phyloP scores from a whole-genome alignment of 768 basidiomycete genomes.

The Russula vinacea region DNA sequence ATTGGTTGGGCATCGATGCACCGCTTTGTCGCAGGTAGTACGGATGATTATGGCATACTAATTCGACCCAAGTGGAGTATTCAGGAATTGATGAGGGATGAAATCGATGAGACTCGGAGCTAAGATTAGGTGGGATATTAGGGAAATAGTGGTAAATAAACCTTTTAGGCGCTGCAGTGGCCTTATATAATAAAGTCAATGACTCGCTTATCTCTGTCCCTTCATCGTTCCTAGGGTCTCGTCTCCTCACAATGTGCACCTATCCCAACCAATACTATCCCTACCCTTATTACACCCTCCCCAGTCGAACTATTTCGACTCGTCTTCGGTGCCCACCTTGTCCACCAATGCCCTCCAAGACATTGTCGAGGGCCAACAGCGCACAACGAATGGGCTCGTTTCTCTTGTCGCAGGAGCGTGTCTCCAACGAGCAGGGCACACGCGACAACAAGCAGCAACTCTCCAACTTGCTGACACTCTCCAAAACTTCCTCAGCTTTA shows the following conservation, averaged over 20 bases:
- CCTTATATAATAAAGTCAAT: constrained; percentile 3
- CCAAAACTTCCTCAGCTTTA: constrained; percentile 20
- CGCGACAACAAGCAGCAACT: constrained; percentile 25
- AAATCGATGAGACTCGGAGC: not conserved
- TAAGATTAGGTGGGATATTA: not conserved
- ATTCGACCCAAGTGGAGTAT: constrained; percentile 76
- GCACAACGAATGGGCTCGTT: constrained; percentile 12
- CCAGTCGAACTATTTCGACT: constrained; percentile 6
- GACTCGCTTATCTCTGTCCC: not conserved
- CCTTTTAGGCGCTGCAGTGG: not conserved
- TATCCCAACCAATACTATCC: constrained; percentile 7
- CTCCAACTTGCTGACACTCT: constrained; percentile 9
- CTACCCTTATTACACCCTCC: not conserved
- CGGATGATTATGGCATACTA: constrained; percentile 59
- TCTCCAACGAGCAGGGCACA: not conserved
- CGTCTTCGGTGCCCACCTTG: not conserved
- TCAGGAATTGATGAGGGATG: constrained; percentile 45
- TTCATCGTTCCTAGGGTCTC: constrained; percentile 10
- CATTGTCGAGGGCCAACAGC: constrained; percentile 24
- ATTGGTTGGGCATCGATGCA: constrained; percentile 90
- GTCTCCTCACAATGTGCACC: constrained; percentile 10
- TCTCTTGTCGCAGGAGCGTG: constrained; percentile 19
- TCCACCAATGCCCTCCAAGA: constrained; percentile 21
- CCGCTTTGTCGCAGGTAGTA: constrained; percentile 62
- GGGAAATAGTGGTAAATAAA: not conserved